Evolutionary conservation across 2,329 filamentous ascomycete species (phyloP).

Genomic region (Simplicillium aogashimaense): DNA sequence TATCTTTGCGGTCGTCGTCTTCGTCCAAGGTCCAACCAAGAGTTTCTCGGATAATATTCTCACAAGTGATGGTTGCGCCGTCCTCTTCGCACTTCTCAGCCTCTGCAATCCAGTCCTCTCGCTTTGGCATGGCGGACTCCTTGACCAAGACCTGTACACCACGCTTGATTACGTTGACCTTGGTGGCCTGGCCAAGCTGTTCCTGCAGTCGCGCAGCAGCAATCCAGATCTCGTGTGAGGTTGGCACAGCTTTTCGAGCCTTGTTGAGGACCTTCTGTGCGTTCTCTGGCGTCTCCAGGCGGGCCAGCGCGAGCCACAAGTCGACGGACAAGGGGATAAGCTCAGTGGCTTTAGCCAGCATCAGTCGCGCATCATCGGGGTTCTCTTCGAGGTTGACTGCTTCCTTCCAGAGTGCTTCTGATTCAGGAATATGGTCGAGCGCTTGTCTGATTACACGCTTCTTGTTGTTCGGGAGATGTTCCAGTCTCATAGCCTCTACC

Average conservation of each 20-base stretch:
- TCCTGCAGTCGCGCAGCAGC: constrained; percentile 87
- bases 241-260: constrained; percentile 86
- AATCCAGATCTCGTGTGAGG: constrained; percentile 94
- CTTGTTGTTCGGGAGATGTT: constrained; percentile 72
- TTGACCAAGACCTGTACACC: constrained; percentile 80
- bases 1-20: constrained; percentile 90
- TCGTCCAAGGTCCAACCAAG: constrained; percentile 90
- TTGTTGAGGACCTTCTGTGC: constrained; percentile 93
- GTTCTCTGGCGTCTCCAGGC: constrained; percentile 80
- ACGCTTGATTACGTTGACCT: constrained; percentile 89
- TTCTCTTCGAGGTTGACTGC: constrained; percentile 93
- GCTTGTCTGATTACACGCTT: constrained; percentile 90
- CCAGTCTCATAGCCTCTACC: constrained; percentile 91
- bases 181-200: constrained; percentile 67
- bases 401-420: constrained; percentile 95
- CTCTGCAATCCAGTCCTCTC: constrained; percentile 93
- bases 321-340: constrained; percentile 91
- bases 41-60: constrained; percentile 83
- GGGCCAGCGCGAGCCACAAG: constrained; percentile 86
- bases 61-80: constrained; percentile 76
- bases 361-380: constrained; percentile 72
- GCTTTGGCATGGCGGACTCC: constrained; percentile 91
- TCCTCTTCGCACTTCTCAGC: constrained; percentile 93
- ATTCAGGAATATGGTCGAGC: constrained; percentile 85
- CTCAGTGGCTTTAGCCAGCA: constrained; percentile 91